These are phyloP conservation scores for Beta corolliflora DNA, from an alignment of 179 eudicot species.

Conservation along the genomic window DNA sequence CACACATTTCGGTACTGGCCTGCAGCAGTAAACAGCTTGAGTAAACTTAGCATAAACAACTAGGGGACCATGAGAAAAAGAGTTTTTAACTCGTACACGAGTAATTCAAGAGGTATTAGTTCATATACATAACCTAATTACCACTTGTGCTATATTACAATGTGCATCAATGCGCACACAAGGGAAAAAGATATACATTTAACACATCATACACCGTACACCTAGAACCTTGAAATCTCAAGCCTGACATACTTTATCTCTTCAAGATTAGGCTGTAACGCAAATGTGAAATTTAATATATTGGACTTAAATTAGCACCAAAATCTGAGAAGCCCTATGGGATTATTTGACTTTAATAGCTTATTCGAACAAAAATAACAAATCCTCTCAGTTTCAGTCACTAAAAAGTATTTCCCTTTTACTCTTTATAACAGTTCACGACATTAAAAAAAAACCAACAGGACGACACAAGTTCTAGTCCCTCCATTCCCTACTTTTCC, in stretches of 20 bases:
- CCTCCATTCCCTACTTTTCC: not conserved
- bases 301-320: constrained; percentile 1
- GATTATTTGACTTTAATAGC: not conserved
- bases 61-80: not conserved
- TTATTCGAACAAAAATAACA: not conserved
- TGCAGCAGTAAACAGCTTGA: constrained; percentile 28
- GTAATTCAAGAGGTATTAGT: not conserved
- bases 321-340: not conserved
- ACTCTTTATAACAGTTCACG: not conserved
- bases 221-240: not conserved
- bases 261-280: not conserved
- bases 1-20: constrained; percentile 40
- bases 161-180: not conserved
- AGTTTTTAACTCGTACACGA: not conserved
- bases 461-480: not conserved
- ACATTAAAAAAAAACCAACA: not conserved
- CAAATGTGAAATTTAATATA: not conserved
- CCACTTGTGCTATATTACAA: not conserved
- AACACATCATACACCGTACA: not conserved
- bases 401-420: not conserved
- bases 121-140: not conserved
- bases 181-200: not conserved
- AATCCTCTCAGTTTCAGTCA: not conserved
- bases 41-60: not conserved
- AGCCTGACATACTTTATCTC: not conserved